A percentile compares a stretch with the other conserved stretches of the same genome.
Conservation (phyloP, 177 flowering plant species). For the Vitis hybrid region DNA sequence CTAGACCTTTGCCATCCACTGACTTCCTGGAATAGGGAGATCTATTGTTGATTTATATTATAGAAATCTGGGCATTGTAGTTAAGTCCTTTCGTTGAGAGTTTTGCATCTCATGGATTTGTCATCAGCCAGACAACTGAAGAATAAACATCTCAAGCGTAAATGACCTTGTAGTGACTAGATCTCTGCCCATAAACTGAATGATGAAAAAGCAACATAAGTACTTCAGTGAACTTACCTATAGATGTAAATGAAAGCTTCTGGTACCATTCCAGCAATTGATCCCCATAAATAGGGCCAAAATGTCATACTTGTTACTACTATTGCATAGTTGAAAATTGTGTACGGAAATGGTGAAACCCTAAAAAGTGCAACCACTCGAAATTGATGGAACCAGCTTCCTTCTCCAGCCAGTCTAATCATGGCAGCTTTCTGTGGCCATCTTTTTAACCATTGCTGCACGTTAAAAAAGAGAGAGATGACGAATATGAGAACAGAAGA, state of each 20-base stretch:
- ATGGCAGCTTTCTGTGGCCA: slow-evolving; percentile 94
- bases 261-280: slow-evolving; percentile 94
- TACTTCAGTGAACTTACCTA: slow-evolving; percentile 49
- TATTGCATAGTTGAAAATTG: slow-evolving; percentile 94
- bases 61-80: too few relatives aligned
- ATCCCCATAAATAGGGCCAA: slow-evolving; percentile 92
- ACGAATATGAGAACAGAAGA: background rate
- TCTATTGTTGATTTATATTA: too few relatives aligned
- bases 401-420: slow-evolving; percentile 86
- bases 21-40: too few relatives aligned
- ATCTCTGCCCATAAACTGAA: too few relatives aligned
- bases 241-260: slow-evolving; percentile 97
- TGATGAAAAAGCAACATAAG: too few relatives aligned
- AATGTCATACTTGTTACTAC: slow-evolving; percentile 88
- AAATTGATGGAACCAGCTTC: slow-evolving; percentile 95
- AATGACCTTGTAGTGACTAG: too few relatives aligned
- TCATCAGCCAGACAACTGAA: too few relatives aligned
- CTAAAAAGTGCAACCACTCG: slow-evolving; percentile 89
- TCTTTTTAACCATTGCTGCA: slow-evolving; percentile 87
- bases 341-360: slow-evolving; percentile 97
- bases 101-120: too few relatives aligned
- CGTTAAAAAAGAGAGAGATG: slow-evolving; percentile 6
- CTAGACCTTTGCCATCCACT: too few relatives aligned
- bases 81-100: too few relatives aligned
- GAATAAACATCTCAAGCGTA: too few relatives aligned